A percentile compares a stretch with the other conserved stretches of the same genome.
Conservation (phyloP, 805 yeast genomes). For the Candida stauntonica region DNA sequence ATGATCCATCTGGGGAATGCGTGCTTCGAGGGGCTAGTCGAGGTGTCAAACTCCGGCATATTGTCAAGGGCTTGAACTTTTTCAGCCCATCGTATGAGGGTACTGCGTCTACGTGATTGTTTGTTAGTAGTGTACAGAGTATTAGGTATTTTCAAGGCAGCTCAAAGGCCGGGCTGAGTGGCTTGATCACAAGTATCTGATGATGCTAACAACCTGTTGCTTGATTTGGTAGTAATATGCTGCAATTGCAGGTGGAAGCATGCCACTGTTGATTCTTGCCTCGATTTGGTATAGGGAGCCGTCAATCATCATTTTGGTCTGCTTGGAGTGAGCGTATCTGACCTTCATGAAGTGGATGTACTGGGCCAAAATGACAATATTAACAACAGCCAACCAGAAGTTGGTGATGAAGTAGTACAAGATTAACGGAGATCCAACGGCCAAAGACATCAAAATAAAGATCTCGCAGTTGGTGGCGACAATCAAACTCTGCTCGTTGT, state of each 20-base stretch:
- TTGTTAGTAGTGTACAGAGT: too few relatives aligned
- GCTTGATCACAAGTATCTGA: conserved; percentile 6
- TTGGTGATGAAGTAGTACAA: conserved; percentile 31
- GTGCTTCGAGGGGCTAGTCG: too few relatives aligned
- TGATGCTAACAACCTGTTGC: conserved; percentile 9
- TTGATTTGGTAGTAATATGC: conserved; percentile 17
- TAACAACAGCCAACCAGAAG: conserved; percentile 28
- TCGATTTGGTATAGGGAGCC: conserved; percentile 42
- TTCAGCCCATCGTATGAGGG: too few relatives aligned
- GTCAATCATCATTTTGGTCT: conserved; percentile 46
- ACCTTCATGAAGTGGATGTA: conserved; percentile 55
- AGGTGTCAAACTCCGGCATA: too few relatives aligned
- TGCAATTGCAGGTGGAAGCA: conserved; percentile 31
- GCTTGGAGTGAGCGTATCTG: conserved; percentile 53
- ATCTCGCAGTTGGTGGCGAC: conserved; percentile 46
- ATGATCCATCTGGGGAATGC: too few relatives aligned
- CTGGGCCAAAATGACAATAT: conserved; percentile 36
- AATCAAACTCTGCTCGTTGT: conserved; percentile 39
- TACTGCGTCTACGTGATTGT: too few relatives aligned
- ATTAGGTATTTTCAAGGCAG: too few relatives aligned
- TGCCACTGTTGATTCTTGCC: conserved; percentile 31
- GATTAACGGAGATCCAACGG: conserved; percentile 41
- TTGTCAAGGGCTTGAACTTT: too few relatives aligned
- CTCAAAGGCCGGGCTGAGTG: too few relatives aligned
- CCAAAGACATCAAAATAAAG: conserved; percentile 34